Evolutionary conservation across 164 flowering plant species (phyloP).

Genomic region (Hamamelis virginiana): DNA sequence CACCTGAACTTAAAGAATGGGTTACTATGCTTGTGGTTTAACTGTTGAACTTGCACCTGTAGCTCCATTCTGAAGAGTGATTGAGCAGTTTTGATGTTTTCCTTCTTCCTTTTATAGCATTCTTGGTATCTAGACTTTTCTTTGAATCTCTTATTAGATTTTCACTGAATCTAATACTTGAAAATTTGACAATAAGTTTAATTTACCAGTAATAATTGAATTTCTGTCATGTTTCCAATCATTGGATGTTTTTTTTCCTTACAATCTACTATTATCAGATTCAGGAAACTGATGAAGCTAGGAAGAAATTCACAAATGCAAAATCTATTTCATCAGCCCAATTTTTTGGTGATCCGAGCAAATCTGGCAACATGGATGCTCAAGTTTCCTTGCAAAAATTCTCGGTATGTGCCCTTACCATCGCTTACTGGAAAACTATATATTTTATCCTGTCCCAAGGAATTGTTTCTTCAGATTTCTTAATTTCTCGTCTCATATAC

Average conservation of each 20-base stretch:
- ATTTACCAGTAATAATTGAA: neutral
- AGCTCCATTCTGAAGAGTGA: no score
- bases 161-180: no score
- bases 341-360: conserved; percentile 75
- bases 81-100: no score
- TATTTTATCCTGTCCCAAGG: neutral
- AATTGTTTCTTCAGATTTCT: no score
- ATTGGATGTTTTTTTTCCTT: neutral
- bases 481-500: neutral
- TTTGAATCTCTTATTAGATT: no score
- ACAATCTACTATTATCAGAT: conserved; percentile 36
- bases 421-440: neutral
- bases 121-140: no score
- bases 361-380: conserved; percentile 49
- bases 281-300: conserved; percentile 93
- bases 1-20: no score
- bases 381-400: conserved; percentile 79
- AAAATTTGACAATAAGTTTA: no score
- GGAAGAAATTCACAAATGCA: conserved; percentile 95
- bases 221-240: neutral
- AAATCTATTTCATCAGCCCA: conserved; percentile 97
- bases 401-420: conserved; percentile 54
- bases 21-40: neutral
- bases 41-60: no score
- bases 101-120: no score